phyloP scores from a whole-genome alignment of 805 yeast species.

The Zygosaccharomyces kombuchaensis region DNA sequence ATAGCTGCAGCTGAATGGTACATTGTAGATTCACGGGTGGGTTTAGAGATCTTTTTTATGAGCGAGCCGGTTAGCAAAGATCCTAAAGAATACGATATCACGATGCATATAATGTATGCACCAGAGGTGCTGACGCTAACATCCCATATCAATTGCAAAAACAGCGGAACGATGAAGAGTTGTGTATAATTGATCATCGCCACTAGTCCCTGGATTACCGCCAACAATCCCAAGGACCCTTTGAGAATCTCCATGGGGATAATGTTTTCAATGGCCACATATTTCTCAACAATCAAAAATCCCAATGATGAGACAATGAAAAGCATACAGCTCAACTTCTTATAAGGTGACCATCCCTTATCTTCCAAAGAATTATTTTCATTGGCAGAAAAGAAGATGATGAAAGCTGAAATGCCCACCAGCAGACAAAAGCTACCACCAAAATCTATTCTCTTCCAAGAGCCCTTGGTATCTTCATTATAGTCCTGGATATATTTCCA shows the following conservation, averaged over 20 bases:
- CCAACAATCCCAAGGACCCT: constrained; percentile 39
- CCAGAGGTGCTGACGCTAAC: no score
- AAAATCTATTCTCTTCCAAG: constrained; percentile 38
- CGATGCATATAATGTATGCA: constrained; percentile 39
- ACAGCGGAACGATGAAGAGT: constrained; percentile 41
- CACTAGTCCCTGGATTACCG: constrained; percentile 37
- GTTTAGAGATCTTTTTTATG: constrained; percentile 22
- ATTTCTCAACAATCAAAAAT: constrained; percentile 37
- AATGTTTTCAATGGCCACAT: constrained; percentile 37
- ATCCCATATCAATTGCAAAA: constrained; percentile 42
- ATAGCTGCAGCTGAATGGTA: constrained; percentile 19
- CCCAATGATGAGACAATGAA: constrained; percentile 14
- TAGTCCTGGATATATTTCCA: constrained; percentile 35
- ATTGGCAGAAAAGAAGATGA: constrained; percentile 35
- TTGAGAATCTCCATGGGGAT: constrained; percentile 39
- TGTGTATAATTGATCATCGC: constrained; percentile 36
- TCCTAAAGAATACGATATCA: constrained; percentile 39
- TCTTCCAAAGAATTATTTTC: constrained; percentile 10
- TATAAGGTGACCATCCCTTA: constrained; percentile 9
- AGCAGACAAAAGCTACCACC: constrained; percentile 39
- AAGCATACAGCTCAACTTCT: constrained; percentile 8
- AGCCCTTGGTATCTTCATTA: constrained; percentile 28
- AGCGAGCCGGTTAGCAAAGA: constrained; percentile 38
- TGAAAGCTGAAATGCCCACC: constrained; percentile 33
- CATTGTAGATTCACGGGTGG: constrained; percentile 23